phyloP scores from a whole-genome alignment of 495 filamentous ascomycete species.

The Parachaetomium inaequale region DNA sequence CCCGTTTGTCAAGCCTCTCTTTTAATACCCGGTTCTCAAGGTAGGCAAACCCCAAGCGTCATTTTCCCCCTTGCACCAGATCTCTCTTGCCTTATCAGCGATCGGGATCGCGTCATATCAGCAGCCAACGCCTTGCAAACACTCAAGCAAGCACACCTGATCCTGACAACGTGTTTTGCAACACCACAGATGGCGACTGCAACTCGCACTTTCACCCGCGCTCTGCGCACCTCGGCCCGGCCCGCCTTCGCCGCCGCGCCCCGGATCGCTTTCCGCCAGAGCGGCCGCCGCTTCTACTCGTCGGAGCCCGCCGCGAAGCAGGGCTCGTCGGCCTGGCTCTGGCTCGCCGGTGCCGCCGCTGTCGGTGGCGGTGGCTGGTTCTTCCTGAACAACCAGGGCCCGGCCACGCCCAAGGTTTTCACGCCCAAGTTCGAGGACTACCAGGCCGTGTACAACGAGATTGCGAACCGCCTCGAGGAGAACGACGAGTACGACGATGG shows the following conservation, averaged over 20 bases:
- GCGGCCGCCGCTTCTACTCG: slow-evolving; percentile 71
- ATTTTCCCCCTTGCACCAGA: slow-evolving; percentile 28
- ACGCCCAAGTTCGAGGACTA: slow-evolving; percentile 81
- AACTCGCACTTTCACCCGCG: slow-evolving; percentile 53
- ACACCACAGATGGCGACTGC: slow-evolving; percentile 45
- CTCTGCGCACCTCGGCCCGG: slow-evolving; percentile 54
- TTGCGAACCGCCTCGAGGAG: slow-evolving; percentile 75
- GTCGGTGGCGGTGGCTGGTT: slow-evolving; percentile 67
- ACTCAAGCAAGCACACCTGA: neutral
- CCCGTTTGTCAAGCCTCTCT: slow-evolving; percentile 11
- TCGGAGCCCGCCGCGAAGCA: slow-evolving; percentile 60
- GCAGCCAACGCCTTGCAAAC: slow-evolving; percentile 20
- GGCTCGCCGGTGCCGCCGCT: slow-evolving; percentile 50
- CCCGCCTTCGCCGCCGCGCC: slow-evolving; percentile 47
- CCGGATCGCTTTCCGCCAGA: slow-evolving; percentile 59
- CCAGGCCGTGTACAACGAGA: slow-evolving; percentile 90
- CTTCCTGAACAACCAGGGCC: slow-evolving; percentile 50
- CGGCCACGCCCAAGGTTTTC: slow-evolving; percentile 56
- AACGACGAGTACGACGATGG: slow-evolving; percentile 96
- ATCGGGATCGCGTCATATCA: slow-evolving; percentile 3
- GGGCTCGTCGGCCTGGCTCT: slow-evolving; percentile 42
- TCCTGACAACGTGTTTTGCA: slow-evolving; percentile 1
- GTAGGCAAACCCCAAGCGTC: slow-evolving; percentile 18
- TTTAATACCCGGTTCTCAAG: slow-evolving; percentile 29
- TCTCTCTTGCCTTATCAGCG: neutral